phyloP scores from a whole-genome alignment of 345 rosid species.

The Luvunga scandens region DNA sequence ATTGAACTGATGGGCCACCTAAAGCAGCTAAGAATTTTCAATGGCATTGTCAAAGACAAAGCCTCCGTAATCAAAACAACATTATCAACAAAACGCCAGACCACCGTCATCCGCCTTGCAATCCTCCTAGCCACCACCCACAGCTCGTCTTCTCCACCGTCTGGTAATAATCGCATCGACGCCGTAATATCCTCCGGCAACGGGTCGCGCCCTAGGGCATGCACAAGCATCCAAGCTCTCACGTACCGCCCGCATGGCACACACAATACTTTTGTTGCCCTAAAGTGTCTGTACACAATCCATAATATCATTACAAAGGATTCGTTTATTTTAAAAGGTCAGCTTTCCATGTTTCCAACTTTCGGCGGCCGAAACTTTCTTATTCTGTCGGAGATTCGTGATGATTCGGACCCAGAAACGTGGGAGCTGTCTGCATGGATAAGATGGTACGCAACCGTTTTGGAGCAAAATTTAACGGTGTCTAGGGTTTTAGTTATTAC shows the following conservation, averaged over 20 bases:
- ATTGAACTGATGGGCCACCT: slow-evolving; percentile 32
- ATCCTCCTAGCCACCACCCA: slow-evolving; percentile 57
- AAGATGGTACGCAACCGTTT: slow-evolving; percentile 53
- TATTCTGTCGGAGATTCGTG: slow-evolving; percentile 39
- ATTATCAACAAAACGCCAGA: slow-evolving; percentile 29
- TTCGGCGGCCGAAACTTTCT: slow-evolving; percentile 45
- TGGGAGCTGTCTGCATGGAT: slow-evolving; percentile 50
- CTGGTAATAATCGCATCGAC: slow-evolving; percentile 28
- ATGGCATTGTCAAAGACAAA: slow-evolving; percentile 44
- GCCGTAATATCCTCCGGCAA: slow-evolving; percentile 35
- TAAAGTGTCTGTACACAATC: slow-evolving; percentile 48
- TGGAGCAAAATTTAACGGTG: slow-evolving; percentile 43
- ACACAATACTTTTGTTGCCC: slow-evolving; percentile 40
- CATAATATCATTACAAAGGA: slow-evolving; percentile 43
- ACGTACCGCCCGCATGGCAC: slow-evolving; percentile 46
- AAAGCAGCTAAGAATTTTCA: slow-evolving; percentile 29
- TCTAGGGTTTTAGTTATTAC: slow-evolving; percentile 37
- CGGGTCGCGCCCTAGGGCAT: slow-evolving; percentile 28
- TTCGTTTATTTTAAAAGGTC: slow-evolving; percentile 39
- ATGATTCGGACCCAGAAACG: slow-evolving; percentile 29
- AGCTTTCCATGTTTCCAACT: slow-evolving; percentile 38
- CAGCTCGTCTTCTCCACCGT: slow-evolving; percentile 29
- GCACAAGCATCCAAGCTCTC: slow-evolving; percentile 35
- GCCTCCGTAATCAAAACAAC: slow-evolving; percentile 41
- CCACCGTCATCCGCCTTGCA: slow-evolving; percentile 21